phyloP scores from a whole-genome alignment of 805 yeast species.

The Ogataea kodamae region DNA sequence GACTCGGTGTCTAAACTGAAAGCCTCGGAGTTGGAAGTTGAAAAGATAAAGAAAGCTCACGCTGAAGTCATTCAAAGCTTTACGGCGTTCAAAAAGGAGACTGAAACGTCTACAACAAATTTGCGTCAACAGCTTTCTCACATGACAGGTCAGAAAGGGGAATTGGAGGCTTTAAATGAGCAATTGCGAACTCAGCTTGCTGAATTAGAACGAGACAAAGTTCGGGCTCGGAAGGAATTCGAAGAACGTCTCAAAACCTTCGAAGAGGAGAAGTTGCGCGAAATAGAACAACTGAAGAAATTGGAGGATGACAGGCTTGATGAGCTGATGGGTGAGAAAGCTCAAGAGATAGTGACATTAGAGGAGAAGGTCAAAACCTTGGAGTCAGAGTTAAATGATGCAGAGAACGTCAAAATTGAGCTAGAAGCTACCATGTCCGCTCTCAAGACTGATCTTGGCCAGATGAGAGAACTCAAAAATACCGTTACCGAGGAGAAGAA shows the following conservation, averaged over 20 bases:
- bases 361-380: constrained; percentile 1
- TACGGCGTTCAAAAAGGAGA: constrained; percentile 23
- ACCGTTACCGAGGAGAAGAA: constrained; percentile 32
- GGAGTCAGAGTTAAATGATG: constrained; percentile 3
- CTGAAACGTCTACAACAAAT: constrained; percentile 1
- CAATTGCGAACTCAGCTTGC: constrained; percentile 1
- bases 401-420: constrained; percentile 1
- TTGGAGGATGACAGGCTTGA: too few relatives aligned
- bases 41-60: constrained; percentile 16
- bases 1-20: constrained; percentile 26
- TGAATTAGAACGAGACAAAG: constrained; percentile 5
- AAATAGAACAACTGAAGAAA: background rate
- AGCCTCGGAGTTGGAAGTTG: constrained; percentile 23
- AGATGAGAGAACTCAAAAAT: constrained; percentile 26
- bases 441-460: constrained; percentile 23
- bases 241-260: background rate
- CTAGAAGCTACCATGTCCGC: constrained; percentile 28
- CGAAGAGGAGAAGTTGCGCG: background rate
- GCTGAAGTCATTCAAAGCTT: constrained; percentile 18
- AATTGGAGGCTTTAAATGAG: constrained; percentile 7
- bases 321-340: too few relatives aligned
- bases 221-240: constrained; percentile 9
- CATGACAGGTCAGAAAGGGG: constrained; percentile 5
- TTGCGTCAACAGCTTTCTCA: constrained; percentile 2
- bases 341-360: background rate